A percentile compares a stretch with the other conserved stretches of the same genome.
Conservation (phyloP, 2,329 filamentous ascomycete genomes). For the Zelopaecilomyces penicillatus region DNA sequence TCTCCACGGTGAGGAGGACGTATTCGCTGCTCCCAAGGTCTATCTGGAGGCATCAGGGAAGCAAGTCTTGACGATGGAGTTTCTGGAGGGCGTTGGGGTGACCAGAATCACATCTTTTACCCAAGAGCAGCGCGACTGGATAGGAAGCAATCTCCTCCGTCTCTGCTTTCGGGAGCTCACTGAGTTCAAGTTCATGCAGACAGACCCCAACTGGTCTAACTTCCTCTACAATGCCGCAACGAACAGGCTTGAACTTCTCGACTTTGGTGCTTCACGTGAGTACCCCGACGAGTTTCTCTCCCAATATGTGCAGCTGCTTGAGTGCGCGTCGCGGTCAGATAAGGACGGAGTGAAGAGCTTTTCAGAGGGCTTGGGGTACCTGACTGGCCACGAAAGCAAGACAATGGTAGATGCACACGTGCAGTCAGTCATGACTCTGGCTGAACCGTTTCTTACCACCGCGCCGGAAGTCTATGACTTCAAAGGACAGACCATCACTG, state of each 20-base stretch:
- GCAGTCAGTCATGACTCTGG: slow-evolving; percentile 79
- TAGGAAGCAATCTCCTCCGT: slow-evolving; percentile 85
- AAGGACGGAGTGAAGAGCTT: slow-evolving; percentile 53
- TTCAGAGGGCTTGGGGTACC: slow-evolving; percentile 74
- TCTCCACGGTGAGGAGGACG: slow-evolving; percentile 54
- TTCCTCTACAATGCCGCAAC: slow-evolving; percentile 77
- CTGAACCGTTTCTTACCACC: slow-evolving; percentile 74
- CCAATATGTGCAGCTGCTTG: slow-evolving; percentile 71
- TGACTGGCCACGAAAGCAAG: slow-evolving; percentile 80
- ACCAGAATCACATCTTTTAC: slow-evolving; percentile 69
- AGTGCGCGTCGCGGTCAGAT: slow-evolving; percentile 68
- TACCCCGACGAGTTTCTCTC: slow-evolving; percentile 73
- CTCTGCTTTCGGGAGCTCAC: slow-evolving; percentile 88
- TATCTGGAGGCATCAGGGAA: slow-evolving; percentile 72
- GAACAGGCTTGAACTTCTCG: slow-evolving; percentile 76
- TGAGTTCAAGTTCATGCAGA: slow-evolving; percentile 98
- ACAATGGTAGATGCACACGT: slow-evolving; percentile 87
- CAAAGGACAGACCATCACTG: slow-evolving; percentile 88
- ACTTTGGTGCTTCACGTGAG: slow-evolving; percentile 88
- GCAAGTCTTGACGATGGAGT: slow-evolving; percentile 87
- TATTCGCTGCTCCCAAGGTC: slow-evolving; percentile 73
- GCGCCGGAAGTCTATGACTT: slow-evolving; percentile 89
- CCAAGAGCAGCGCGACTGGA: slow-evolving; percentile 87
- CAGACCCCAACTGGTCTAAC: slow-evolving; percentile 99
- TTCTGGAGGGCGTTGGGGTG: slow-evolving; percentile 78